Evolutionary conservation across 2,329 filamentous ascomycete species (phyloP), one percentile per base, ranked within the genome.

Genomic region (Orbilia blumenaviensis): DNA sequence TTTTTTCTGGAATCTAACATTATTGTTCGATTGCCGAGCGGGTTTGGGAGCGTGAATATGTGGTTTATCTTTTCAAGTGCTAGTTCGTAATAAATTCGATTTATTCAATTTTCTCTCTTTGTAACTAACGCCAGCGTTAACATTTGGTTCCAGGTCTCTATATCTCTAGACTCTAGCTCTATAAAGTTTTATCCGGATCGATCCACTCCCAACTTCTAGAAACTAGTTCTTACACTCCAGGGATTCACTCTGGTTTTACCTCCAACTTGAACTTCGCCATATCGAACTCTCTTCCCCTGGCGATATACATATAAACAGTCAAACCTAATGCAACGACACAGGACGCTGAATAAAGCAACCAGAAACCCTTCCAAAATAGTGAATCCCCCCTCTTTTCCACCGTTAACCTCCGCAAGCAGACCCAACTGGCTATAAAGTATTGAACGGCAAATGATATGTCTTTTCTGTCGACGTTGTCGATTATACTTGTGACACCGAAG

Each of bases 391-490:
- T 48, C 23, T 25, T 23, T 18, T 14, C 27, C 16, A 6, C 25
- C 6, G 41, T 62, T 4, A 66, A 9, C 5, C 42, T 46, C 21
- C 44, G 6, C 9, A 67, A 14, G 10, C 23, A 66, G n/a, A 66
- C 48, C 36, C 69, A 52, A 38, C 61, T 52, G 23, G 67, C n/a
- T 0, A 74, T 25, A 14, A 74, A 50, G 9, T 21, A 58, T 18
- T 27, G 36, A 10, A 60, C 23, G 4, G 52, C 42, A 12, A 16
- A 36, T 1, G 27, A 42, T 29, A 56, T 27, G 14, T 34, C 34
- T 18, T 42, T 56, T 34, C n/a, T 54, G 25, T 66, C 69, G n/a
- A 29, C 12, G 27, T 32, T 62, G 34, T 74, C 69, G 18, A 66
- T 27, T 16, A 66, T 60, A 9, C 52, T 54, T 8, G 34, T 14